Percentiles rank a stretch among this genome's conserved stretches.
Evolutionary conservation across 148 eudicot species (phyloP).

Genomic region (Dianthus caryophyllus): DNA sequence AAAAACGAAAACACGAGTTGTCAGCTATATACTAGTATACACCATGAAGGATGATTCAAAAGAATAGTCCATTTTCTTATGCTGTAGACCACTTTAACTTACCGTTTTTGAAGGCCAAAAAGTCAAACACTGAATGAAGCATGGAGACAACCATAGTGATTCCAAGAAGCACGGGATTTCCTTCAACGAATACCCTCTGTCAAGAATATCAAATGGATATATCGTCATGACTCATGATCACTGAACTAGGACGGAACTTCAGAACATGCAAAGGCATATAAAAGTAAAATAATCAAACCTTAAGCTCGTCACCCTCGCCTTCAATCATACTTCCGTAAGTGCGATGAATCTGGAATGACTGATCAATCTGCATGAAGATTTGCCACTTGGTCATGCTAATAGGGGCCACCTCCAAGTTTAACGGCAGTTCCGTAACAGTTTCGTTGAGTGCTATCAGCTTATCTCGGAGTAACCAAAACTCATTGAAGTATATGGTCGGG

Average conservation of each 20-base stretch:
- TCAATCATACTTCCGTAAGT: conserved; percentile 98
- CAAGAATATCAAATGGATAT: conserved; percentile 21
- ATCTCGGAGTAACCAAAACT: conserved; percentile 94
- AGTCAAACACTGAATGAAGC: conserved; percentile 86
- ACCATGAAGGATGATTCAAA: background rate
- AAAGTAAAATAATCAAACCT: conserved; percentile 43
- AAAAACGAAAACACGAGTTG: background rate
- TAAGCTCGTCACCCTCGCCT: conserved; percentile 96
- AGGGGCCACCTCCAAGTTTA: conserved; percentile 86
- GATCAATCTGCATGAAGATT: conserved; percentile 86
- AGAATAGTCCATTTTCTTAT: background rate
- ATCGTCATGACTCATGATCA: conserved; percentile 12
- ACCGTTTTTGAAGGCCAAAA: conserved; percentile 98
- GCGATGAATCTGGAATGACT: conserved; percentile 92
- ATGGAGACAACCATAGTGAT: conserved; percentile 87
- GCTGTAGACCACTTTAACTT: conserved; percentile 18
- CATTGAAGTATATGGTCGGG: conserved; percentile 81
- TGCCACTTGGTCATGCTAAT: conserved; percentile 99
- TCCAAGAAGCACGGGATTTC: conserved; percentile 83
- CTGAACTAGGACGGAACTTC: background rate
- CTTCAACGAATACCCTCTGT: conserved; percentile 96
- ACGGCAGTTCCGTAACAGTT: conserved; percentile 68
- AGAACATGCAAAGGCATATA: background rate
- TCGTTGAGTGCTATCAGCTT: conserved; percentile 80
- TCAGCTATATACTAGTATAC: conserved; percentile 9